Evolutionary conservation across 495 filamentous ascomycete species (phyloP).

Genomic region (Aspergillus olivimuriae): DNA sequence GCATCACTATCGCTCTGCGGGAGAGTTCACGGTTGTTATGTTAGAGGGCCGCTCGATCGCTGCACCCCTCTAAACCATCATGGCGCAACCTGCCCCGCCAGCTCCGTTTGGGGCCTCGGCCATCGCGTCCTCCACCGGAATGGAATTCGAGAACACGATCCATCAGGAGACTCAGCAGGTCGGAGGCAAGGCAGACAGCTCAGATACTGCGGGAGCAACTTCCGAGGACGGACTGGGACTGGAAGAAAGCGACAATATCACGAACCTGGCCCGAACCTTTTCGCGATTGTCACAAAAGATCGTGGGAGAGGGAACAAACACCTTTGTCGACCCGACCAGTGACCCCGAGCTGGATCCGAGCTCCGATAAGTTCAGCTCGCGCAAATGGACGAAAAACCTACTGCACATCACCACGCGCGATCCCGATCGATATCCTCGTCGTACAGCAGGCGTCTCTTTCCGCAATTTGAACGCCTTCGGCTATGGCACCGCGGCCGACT

Average conservation of each 20-base stretch:
- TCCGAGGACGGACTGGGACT: conserved; percentile 21
- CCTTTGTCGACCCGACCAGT: conserved; percentile 33
- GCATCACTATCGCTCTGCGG: too few relatives aligned
- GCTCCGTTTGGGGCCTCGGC: conserved; percentile 17
- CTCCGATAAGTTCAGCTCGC: conserved; percentile 36
- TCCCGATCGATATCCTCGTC: conserved; percentile 36
- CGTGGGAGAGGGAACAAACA: conserved; percentile 30
- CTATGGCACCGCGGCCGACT: conserved; percentile 66
- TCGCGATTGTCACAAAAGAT: conserved; percentile 33
- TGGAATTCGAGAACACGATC: conserved; percentile 3
- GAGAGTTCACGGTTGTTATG: too few relatives aligned
- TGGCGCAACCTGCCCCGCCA: conserved; percentile 13
- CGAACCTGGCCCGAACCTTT: conserved; percentile 32
- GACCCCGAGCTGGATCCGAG: conserved; percentile 39
- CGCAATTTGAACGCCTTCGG: conserved; percentile 67
- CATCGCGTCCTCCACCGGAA: conserved; percentile 6
- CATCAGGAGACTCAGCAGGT: conserved; percentile 5
- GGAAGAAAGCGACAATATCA: conserved; percentile 27
- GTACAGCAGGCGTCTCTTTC: conserved; percentile 38
- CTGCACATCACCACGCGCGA: conserved; percentile 34
- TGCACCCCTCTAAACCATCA: too few relatives aligned
- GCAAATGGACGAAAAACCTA: conserved; percentile 42
- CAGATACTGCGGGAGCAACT: conserved; percentile 11
- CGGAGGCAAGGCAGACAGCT: conserved; percentile 11
- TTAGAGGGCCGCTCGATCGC: too few relatives aligned